These are phyloP conservation scores for Coniosporium tulheliwenetii DNA, from an alignment of 2,329 filamentous ascomycete genomes.

Conservation along the genomic window DNA sequence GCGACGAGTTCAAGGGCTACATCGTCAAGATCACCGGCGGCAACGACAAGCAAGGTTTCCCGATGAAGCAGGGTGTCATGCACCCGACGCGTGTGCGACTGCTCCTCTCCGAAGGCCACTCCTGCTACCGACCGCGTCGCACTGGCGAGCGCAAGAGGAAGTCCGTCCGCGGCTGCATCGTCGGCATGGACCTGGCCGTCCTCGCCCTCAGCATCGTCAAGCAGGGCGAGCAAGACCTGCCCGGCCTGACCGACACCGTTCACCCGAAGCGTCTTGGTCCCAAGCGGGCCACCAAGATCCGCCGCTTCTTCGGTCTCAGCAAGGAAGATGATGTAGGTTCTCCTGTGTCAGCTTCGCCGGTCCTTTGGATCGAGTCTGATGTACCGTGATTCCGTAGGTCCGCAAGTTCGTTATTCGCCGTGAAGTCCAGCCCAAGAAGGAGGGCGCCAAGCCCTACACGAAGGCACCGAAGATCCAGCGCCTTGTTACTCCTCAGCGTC, in stretches of 20 bases:
- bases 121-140: conserved; percentile 97
- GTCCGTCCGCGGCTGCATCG: conserved; percentile 97
- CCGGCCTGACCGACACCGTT: conserved; percentile 92
- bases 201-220: conserved; percentile 92
- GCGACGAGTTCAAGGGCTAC: conserved; percentile 99
- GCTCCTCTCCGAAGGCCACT: conserved; percentile 90
- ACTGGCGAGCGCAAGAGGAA: conserved; percentile 99
- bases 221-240: conserved; percentile 89
- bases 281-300: conserved; percentile 99
- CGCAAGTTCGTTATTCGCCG: conserved; percentile 99
- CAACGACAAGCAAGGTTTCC: conserved; percentile 99
- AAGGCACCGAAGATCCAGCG: conserved; percentile 99
- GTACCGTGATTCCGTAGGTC: conserved; percentile 42
- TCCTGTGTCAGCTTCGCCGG: conserved; percentile 54
- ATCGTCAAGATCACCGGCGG: conserved; percentile 98
- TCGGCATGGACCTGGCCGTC: conserved; percentile 87
- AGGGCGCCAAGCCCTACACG: conserved; percentile 97
- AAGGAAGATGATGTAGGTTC: conserved; percentile 99
- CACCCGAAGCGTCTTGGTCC: conserved; percentile 98
- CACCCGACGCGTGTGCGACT: conserved; percentile 97
- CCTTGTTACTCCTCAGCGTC: conserved; percentile 96
- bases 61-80: conserved; percentile 99
- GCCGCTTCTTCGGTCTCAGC: conserved; percentile 98
- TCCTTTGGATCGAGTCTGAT: conserved; percentile 34
- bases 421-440: conserved; percentile 91